Percentiles rank a stretch among this genome's conserved stretches.
Evolutionary conservation across 768 basidiomycete species (phyloP).

Genomic region (Steccherinum ochraceum): DNA sequence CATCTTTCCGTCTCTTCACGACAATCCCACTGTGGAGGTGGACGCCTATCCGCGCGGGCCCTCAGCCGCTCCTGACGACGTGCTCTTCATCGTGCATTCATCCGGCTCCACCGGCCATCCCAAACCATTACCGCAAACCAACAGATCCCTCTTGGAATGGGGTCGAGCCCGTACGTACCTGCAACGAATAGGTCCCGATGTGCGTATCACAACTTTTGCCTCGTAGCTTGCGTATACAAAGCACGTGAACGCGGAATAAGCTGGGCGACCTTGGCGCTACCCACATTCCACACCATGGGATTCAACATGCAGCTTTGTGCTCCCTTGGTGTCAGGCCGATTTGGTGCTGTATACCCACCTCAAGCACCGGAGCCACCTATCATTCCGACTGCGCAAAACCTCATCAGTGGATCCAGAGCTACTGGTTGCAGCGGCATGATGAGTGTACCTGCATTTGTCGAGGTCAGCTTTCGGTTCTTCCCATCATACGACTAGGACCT

Average conservation of each 20-base stretch:
- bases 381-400: constrained; percentile 13
- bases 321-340: constrained; percentile 7
- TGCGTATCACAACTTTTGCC: neutral
- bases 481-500: neutral
- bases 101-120: constrained; percentile 46
- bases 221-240: neutral
- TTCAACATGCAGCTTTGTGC: constrained; percentile 4
- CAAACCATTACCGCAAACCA: constrained; percentile 27
- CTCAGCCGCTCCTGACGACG: neutral
- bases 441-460: constrained; percentile 12
- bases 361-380: constrained; percentile 9
- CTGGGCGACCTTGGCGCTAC: constrained; percentile 7
- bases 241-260: neutral
- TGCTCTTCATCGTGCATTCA: constrained; percentile 36
- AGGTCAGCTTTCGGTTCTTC: constrained; percentile 5
- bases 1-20: constrained; percentile 8
- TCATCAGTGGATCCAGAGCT: constrained; percentile 4
- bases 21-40: constrained; percentile 5
- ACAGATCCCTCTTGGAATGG: constrained; percentile 14
- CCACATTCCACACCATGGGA: constrained; percentile 12
- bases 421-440: constrained; percentile 5
- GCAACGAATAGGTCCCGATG: neutral
- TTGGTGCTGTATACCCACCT: constrained; percentile 9
- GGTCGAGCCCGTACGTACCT: constrained; percentile 8
- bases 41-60: constrained; percentile 6